Evolutionary conservation across 1,284 basidiomycete species (phyloP).

Genomic region (Athelia psychrophila): DNA sequence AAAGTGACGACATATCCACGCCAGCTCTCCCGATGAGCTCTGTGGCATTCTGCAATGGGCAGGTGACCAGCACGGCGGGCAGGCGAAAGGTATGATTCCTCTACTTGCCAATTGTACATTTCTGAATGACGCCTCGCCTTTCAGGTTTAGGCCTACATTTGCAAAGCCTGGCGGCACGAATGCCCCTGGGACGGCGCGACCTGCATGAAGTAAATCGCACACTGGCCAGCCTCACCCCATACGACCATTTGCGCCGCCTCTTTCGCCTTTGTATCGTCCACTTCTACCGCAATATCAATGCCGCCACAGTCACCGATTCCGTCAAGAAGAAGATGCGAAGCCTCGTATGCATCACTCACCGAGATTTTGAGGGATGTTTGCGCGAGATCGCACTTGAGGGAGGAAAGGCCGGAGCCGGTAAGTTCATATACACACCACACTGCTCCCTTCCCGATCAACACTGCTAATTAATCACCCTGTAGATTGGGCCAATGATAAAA

Average conservation of each 20-base stretch:
- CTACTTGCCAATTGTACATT: not conserved
- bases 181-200: conserved; percentile 5
- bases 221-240: conserved; percentile 11
- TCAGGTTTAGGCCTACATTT: conserved; percentile 24
- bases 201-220: conserved; percentile 10
- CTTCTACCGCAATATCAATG: conserved; percentile 15
- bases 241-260: conserved; percentile 20
- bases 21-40: conserved; percentile 6
- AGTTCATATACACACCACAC: not conserved
- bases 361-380: conserved; percentile 16
- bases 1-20: conserved; percentile 21
- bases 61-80: conserved; percentile 24
- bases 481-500: conserved; percentile 22
- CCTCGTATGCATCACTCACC: conserved; percentile 17
- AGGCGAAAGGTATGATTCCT: conserved; percentile 22
- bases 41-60: conserved; percentile 13
- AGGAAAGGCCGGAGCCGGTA: conserved; percentile 13
- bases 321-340: conserved; percentile 18
- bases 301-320: conserved; percentile 6
- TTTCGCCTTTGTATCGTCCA: conserved; percentile 19
- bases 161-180: conserved; percentile 7
- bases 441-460: not conserved
- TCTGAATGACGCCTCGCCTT: not conserved
- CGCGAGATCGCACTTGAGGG: conserved; percentile 9
- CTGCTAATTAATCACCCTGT: not conserved